Evolutionary conservation across 805 yeast genomes (phyloP), one percentile per base, ranked within the genome.

Genomic region (Priceomyces carsonii): DNA sequence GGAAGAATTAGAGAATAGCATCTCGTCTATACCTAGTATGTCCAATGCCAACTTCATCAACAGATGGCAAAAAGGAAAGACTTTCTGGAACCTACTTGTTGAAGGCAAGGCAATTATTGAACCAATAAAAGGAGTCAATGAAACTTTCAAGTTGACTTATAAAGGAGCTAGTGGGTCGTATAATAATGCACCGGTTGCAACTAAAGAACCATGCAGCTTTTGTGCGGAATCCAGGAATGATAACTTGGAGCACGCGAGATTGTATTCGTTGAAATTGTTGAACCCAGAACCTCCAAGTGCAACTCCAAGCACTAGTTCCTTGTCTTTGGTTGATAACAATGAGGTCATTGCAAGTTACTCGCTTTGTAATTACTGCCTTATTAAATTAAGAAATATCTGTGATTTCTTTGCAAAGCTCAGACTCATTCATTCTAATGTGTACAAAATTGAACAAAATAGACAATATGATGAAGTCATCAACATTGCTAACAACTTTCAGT

Each of bases 61-160:
- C 43, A 48, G 72, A 39, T 68, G 70, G 70, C 63, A 55, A 36
- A 65, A 63, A 48, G 71, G 68, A 3, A 65, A 63, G 43, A 50
- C 79, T 8, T 72, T 90, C 36, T 67, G 89, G 69, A 59, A 70
- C 29, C 73, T 81, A 12, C 70, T 91, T 43, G 74, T 85, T 20
- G 96, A 89, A 33, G 95, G 95, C 3, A 72, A 83, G 28, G 88
- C 87, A 5, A 71, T 79, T 3, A 80, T 91, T 25, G 95, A 89
- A 59, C 99, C 99, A 0, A 75, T 90, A 6, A 78, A 87, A 33
- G 90, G 91, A 0, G 73, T 83, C 26, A 89, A 90, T 50, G 95
- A 85, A 57, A 75, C 78, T 1, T 83, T 82, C 63, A 77, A 80
- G 48, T 48, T 66, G 22, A 51, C 64, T 1, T 65, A 66, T 36